phyloP scores from a whole-genome alignment of 345 rosid genomes.

The Murraya koenigii region DNA sequence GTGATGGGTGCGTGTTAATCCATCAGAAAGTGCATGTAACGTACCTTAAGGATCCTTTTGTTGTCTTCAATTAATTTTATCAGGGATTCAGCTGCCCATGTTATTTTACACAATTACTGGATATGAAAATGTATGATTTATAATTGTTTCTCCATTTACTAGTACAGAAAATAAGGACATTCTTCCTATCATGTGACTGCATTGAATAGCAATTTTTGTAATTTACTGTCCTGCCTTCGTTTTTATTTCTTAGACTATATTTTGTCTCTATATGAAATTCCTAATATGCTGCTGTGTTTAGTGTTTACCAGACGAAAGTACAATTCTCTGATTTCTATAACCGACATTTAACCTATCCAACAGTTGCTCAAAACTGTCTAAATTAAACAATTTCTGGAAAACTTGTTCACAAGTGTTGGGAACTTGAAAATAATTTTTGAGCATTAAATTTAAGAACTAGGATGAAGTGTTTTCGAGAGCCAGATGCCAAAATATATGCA shows the following conservation, averaged over 20 bases:
- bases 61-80: slow-evolving; percentile 28
- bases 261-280: neutral
- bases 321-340: neutral
- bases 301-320: neutral
- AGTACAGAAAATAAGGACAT: neutral
- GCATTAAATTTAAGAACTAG: neutral
- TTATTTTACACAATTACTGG: slow-evolving; percentile 18
- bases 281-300: neutral
- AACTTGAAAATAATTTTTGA: neutral
- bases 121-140: slow-evolving; percentile 22
- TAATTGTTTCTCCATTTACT: neutral
- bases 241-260: neutral
- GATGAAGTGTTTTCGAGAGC: neutral
- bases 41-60: slow-evolving; percentile 19
- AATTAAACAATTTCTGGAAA: neutral
- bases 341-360: neutral
- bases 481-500: neutral
- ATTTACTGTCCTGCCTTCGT: neutral
- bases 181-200: neutral
- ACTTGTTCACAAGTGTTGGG: neutral
- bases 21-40: slow-evolving; percentile 16
- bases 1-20: slow-evolving; percentile 28
- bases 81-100: slow-evolving; percentile 20
- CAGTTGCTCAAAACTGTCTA: neutral
- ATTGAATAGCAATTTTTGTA: neutral